Evolutionary conservation across 2,329 filamentous ascomycete species (phyloP), one percentile per base, ranked within the genome.

Genomic region (Paecilomyces niveus): DNA sequence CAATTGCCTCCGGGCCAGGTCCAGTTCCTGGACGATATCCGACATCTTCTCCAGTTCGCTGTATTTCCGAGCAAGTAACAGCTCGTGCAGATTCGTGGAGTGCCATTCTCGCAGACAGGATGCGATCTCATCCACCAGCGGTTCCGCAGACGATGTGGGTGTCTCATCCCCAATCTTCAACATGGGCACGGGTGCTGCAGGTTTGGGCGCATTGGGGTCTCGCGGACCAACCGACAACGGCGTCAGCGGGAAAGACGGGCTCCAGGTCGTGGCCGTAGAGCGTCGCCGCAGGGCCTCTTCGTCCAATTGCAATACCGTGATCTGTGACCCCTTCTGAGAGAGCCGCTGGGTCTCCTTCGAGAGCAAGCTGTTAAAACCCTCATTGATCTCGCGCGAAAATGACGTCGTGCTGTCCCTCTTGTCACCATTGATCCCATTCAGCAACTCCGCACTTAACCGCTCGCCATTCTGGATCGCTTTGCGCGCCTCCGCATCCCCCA

Each of bases 101-200:
- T 99, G 93, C 95, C 94, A 99, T 81, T 99, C 94, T 66, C 94
- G 86, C 62, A 99, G 78, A 72, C 94, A 99, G 3, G 92, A 97
- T 13, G 94, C 92, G 67, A 99, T 97, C 74, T 99, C 94, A 74
- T 99, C 94, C 24, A 99, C 92, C 61, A 99, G 76, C 2, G 94
- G 94, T 72, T 99, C 95, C 8, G 89, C 87, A 15, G 85, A 81
- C 5, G 92, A 97, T 0, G 91, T 96, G 1, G 92, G 90, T 1
- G 92, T 96, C 78, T 99, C 94, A 70, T 99, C 94, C 59, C 94
- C 94, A 71, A 99, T 93, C 74, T 97, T 96, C 56, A 99, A 82
- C 89, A 97, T 94, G 3, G 94, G 94, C 8, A 99, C 92, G 0
- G 94, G 94, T 10, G 95, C 95, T 10, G 91, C 85, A 31, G 93